Conservation (phyloP, 2,329 filamentous ascomycete genomes). For the Gremmenia infestans region DNA sequence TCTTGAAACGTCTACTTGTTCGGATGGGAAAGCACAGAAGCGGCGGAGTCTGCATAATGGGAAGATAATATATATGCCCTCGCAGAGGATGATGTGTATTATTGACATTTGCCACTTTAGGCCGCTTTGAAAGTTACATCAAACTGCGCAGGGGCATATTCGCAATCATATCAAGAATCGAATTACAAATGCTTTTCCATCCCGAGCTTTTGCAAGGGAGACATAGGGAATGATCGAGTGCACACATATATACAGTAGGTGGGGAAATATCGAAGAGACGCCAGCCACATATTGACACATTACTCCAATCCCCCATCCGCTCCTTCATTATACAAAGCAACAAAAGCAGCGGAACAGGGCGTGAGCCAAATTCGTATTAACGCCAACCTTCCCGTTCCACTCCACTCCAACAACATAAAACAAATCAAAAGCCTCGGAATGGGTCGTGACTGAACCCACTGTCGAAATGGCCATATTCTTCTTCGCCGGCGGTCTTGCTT, state of each 20-base stretch:
- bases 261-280: neutral
- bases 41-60: too few relatives aligned
- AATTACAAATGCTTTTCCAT: neutral
- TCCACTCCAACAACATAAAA: neutral
- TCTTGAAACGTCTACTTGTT: too few relatives aligned
- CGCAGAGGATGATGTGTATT: neutral
- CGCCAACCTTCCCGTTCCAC: slow-evolving; percentile 4
- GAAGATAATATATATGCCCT: neutral
- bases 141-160: neutral
- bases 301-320: neutral
- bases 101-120: neutral
- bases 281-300: neutral
- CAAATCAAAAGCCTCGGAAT: slow-evolving; percentile 52
- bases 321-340: neutral
- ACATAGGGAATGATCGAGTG: neutral
- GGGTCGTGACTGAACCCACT: slow-evolving; percentile 49
- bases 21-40: too few relatives aligned
- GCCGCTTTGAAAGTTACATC: neutral
- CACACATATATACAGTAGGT: neutral
- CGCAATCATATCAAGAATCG: neutral
- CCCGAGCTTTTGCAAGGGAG: neutral
- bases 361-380: slow-evolving; percentile 12
- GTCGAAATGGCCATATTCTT: slow-evolving; percentile 43
- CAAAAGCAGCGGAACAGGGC: slow-evolving; percentile 3
- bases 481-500: slow-evolving; percentile 45